A percentile compares a stretch with the other conserved stretches of the same genome.
These are phyloP conservation scores for Favolaschia claudopus DNA, from an alignment of 768 basidiomycete species.

Conservation along the genomic window DNA sequence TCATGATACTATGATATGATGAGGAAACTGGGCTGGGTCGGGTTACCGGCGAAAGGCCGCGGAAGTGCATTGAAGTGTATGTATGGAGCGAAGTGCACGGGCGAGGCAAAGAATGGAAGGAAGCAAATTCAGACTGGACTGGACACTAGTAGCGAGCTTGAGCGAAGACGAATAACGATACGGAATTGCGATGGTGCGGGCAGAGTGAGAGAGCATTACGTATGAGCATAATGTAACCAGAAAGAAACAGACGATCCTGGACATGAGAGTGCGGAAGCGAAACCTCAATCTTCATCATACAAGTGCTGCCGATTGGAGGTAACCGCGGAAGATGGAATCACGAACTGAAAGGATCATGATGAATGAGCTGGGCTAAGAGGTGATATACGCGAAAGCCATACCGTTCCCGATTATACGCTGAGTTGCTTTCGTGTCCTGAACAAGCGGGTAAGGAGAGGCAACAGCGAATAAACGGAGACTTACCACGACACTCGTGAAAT, in stretches of 20 bases:
- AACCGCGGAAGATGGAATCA: slow-evolving; percentile 79
- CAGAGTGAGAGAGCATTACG: slow-evolving; percentile 19
- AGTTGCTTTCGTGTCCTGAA: slow-evolving; percentile 82
- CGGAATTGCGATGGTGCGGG: slow-evolving; percentile 1
- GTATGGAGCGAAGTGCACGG: not conserved
- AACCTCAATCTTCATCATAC: slow-evolving; percentile 49
- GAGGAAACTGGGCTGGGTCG: too few species aligned
- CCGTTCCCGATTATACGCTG: slow-evolving; percentile 86
- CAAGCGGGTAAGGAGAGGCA: slow-evolving; percentile 2
- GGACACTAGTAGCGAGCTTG: too few species aligned
- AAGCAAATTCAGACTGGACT: slow-evolving; percentile 1
- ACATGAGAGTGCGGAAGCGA: not conserved
- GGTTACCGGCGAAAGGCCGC: too few species aligned
- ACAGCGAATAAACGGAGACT: slow-evolving; percentile 27
- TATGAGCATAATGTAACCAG: slow-evolving; percentile 18
- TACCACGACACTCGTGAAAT: slow-evolving; percentile 84
- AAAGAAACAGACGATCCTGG: not conserved
- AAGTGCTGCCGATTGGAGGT: slow-evolving; percentile 74
- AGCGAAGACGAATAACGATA: not conserved
- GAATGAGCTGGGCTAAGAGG: slow-evolving; percentile 17
- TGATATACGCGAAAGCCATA: slow-evolving; percentile 33
- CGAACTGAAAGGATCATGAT: slow-evolving; percentile 53
- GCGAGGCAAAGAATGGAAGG: not conserved
- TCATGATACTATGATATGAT: not conserved
- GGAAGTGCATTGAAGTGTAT: not conserved